These are phyloP conservation scores for Endoconidiophora laricicola DNA, from an alignment of 2,329 filamentous ascomycete species.

Conservation along the genomic window DNA sequence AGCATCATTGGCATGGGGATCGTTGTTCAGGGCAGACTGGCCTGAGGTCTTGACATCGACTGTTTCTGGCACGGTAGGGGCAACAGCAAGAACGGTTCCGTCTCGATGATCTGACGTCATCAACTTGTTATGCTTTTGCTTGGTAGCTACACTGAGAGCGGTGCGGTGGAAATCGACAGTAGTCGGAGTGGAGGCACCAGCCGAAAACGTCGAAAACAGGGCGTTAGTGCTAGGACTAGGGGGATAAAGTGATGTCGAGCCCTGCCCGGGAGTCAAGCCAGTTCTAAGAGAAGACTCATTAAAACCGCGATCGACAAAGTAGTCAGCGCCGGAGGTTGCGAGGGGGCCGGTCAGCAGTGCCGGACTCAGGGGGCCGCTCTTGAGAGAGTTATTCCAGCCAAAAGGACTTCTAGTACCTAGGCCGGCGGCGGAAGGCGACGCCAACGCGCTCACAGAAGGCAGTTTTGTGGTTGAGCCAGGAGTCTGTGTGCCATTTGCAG, in stretches of 20 bases:
- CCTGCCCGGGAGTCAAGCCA: conserved; percentile 82
- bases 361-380: conserved; percentile 85
- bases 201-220: conserved; percentile 55
- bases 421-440: conserved; percentile 64
- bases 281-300: conserved; percentile 91
- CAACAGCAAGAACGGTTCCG: not conserved
- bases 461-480: conserved; percentile 63
- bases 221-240: conserved; percentile 73
- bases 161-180: conserved; percentile 92
- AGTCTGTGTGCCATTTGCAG: conserved; percentile 34
- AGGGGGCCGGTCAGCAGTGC: conserved; percentile 92
- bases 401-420: conserved; percentile 10
- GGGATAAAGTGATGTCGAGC: conserved; percentile 72
- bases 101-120: conserved; percentile 11
- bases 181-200: conserved; percentile 70
- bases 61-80: conserved; percentile 33
- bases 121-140: conserved; percentile 30
- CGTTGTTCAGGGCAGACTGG: conserved; percentile 30
- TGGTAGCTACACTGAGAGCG: conserved; percentile 62
- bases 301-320: conserved; percentile 78
- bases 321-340: conserved; percentile 69
- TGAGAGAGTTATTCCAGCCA: conserved; percentile 46
- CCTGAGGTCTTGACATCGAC: conserved; percentile 24
- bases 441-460: conserved; percentile 77
- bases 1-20: conserved; percentile 85